phyloP scores from a whole-genome alignment of 164 flowering plant species.

The Nymphaea thermarum region DNA sequence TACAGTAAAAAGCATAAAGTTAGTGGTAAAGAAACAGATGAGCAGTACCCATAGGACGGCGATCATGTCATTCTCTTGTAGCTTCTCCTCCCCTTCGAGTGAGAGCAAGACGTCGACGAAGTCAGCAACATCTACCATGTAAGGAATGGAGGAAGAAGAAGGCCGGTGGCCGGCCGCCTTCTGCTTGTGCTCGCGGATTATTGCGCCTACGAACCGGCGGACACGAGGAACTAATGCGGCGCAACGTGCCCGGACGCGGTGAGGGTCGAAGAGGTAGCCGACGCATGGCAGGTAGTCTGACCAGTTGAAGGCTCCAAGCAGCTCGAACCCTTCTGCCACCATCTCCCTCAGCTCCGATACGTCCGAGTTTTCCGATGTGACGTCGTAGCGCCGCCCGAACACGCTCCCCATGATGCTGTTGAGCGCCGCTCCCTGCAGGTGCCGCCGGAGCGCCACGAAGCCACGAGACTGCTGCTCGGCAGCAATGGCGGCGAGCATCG shows the following conservation, averaged over 20 bases:
- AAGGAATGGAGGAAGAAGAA: no score
- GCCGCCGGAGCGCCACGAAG: conserved; percentile 23
- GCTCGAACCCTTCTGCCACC: conserved; percentile 71
- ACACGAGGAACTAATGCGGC: conserved; percentile 45
- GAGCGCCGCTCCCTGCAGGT: conserved; percentile 42
- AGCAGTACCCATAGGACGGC: conserved; percentile 45
- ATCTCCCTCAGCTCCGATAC: conserved; percentile 28
- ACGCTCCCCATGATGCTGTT: conserved; percentile 61
- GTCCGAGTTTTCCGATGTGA: conserved; percentile 9
- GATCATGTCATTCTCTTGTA: conserved; percentile 43
- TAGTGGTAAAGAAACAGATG: background rate
- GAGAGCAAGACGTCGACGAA: conserved; percentile 53
- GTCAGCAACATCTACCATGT: conserved; percentile 13
- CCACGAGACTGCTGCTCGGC: conserved; percentile 23
- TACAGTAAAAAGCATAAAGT: background rate
- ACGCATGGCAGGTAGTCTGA: conserved; percentile 60
- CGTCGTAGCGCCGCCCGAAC: conserved; percentile 44
- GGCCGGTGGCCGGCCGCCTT: background rate
- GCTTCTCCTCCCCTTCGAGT: conserved; percentile 43
- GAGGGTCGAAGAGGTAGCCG: conserved; percentile 37
- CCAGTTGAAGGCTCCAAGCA: conserved; percentile 71
- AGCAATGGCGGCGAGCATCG: conserved; percentile 26
- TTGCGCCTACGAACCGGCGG: conserved; percentile 22
- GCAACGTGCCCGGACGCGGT: conserved; percentile 27
- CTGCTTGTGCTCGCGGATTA: conserved; percentile 36